Evolutionary conservation across 2,329 filamentous ascomycete species (phyloP).

Genomic region (Colletotrichum horii): DNA sequence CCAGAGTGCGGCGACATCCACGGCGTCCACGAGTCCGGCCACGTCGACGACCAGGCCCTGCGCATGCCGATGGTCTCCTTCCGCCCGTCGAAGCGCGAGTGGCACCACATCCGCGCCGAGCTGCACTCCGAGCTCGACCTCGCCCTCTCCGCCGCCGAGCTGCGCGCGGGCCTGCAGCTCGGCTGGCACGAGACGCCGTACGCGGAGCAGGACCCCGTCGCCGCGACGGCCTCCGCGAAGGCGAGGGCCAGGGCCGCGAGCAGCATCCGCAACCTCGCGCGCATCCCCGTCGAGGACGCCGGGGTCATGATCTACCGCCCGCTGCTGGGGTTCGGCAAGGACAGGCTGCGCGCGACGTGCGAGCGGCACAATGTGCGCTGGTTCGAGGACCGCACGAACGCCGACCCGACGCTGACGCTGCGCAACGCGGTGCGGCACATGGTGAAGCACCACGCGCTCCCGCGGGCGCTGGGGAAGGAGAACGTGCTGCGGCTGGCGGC

Average conservation of each 20-base stretch:
- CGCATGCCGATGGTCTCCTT: slow-evolving; percentile 42
- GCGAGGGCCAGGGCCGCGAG: slow-evolving; percentile 10
- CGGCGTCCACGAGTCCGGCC: slow-evolving; percentile 71
- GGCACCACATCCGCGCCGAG: slow-evolving; percentile 20
- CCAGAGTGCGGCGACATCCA: slow-evolving; percentile 83
- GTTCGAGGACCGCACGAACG: slow-evolving; percentile 87
- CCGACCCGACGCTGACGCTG: slow-evolving; percentile 74
- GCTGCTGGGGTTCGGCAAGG: slow-evolving; percentile 73
- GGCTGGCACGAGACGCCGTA: slow-evolving; percentile 20
- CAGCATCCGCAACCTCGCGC: slow-evolving; percentile 11
- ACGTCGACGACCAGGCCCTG: slow-evolving; percentile 49
- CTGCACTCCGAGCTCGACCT: slow-evolving; percentile 27
- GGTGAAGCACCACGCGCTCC: slow-evolving; percentile 63
- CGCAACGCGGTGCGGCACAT: slow-evolving; percentile 83
- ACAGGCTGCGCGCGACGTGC: slow-evolving; percentile 77
- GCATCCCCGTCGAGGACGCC: slow-evolving; percentile 60
- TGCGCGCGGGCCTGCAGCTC: slow-evolving; percentile 5
- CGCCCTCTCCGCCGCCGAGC: slow-evolving; percentile 28
- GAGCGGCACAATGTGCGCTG: slow-evolving; percentile 69
- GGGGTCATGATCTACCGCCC: slow-evolving; percentile 74
- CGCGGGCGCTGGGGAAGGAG: slow-evolving; percentile 70
- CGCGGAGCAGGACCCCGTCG: slow-evolving; percentile 25
- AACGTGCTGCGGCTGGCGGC: slow-evolving; percentile 67
- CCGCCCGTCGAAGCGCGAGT: slow-evolving; percentile 32
- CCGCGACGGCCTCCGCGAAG: slow-evolving; percentile 21